Conservation (phyloP, 1,139 yeast species). For the Candida sp. region DNA sequence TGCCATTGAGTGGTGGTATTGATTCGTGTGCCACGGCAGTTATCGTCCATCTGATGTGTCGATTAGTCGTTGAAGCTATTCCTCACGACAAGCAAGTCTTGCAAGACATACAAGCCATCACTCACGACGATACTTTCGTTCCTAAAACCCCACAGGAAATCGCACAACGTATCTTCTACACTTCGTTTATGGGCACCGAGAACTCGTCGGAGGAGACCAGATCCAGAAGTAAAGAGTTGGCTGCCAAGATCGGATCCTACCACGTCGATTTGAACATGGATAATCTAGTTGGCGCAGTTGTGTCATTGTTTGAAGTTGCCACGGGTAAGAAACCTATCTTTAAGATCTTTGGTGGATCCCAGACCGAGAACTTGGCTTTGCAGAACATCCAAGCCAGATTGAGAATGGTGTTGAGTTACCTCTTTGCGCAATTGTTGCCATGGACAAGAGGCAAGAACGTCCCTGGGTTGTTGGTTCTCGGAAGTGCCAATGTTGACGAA, state of each 20-base stretch:
- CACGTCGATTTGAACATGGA: slow-evolving; percentile 96
- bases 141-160: slow-evolving; percentile 81
- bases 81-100: slow-evolving; percentile 64
- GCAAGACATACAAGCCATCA: slow-evolving; percentile 69
- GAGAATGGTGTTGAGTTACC: slow-evolving; percentile 91
- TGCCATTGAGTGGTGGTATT: slow-evolving; percentile 96
- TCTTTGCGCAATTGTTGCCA: slow-evolving; percentile 93
- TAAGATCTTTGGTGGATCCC: slow-evolving; percentile 92
- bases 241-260: slow-evolving; percentile 80
- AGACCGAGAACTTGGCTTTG: slow-evolving; percentile 87
- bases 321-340: slow-evolving; percentile 90
- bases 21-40: slow-evolving; percentile 98
- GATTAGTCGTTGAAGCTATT: slow-evolving; percentile 74
- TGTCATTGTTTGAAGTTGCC: slow-evolving; percentile 79
- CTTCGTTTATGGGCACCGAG: slow-evolving; percentile 94
- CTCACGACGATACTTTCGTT: slow-evolving; percentile 58
- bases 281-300: slow-evolving; percentile 72
- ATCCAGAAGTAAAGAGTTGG: slow-evolving; percentile 77
- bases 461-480: slow-evolving; percentile 87
- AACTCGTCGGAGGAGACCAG: slow-evolving; percentile 92
- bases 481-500: slow-evolving; percentile 98
- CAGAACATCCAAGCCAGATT: slow-evolving; percentile 97
- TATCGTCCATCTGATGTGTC: slow-evolving; percentile 93
- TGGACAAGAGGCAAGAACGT: slow-evolving; percentile 77
- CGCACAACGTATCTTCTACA: slow-evolving; percentile 77